Conservation (phyloP, 441 rosid genomes). For the Adansonia gregorii region DNA sequence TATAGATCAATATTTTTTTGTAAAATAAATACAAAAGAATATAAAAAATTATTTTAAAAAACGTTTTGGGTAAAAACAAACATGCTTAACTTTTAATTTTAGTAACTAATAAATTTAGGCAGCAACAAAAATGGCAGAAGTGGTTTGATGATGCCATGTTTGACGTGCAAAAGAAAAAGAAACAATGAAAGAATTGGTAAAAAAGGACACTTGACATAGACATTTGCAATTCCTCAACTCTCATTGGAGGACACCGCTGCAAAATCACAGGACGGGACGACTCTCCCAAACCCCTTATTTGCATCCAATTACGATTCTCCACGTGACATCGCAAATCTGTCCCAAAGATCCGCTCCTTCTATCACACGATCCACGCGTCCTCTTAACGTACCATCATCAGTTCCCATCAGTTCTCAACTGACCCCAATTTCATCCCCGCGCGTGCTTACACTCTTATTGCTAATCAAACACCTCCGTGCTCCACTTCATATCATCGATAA, state of each 20-base stretch:
- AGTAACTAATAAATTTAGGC: neutral
- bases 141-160: neutral
- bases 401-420: neutral
- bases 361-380: conserved; percentile 9
- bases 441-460: neutral
- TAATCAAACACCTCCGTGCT: too few species aligned
- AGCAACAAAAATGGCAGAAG: neutral
- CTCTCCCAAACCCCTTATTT: too few species aligned
- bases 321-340: neutral
- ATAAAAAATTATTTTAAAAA: too few species aligned
- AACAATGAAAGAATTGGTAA: neutral
- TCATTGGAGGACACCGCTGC: neutral
- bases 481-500: too few species aligned
- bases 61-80: neutral
- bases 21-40: too few species aligned
- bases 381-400: neutral
- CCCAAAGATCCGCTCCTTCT: neutral
- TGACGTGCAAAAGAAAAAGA: neutral
- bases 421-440: neutral
- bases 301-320: neutral
- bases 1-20: too few species aligned
- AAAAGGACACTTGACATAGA: neutral
- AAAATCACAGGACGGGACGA: neutral
- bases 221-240: neutral
- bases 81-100: neutral